These are phyloP conservation scores for Penicillium tannophilum DNA, from an alignment of 495 filamentous ascomycete genomes.

Conservation along the genomic window DNA sequence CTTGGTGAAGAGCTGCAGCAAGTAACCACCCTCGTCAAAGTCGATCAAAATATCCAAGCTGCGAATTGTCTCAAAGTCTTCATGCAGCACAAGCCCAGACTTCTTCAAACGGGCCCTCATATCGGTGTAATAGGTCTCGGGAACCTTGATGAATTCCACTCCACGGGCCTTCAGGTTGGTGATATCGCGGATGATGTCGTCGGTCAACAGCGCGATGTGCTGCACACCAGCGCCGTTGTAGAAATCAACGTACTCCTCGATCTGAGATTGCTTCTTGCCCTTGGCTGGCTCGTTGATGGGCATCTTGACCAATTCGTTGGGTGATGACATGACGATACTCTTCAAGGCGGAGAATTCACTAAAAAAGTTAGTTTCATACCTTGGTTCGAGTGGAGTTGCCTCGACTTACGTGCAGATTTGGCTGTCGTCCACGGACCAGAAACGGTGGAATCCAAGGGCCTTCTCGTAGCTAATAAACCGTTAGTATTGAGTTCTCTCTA, in stretches of 20 bases:
- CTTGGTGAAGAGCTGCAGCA: conserved; percentile 86
- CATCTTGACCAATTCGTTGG: conserved; percentile 88
- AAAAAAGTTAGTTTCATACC: conserved; percentile 1
- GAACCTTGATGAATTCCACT: conserved; percentile 87
- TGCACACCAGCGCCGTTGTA: conserved; percentile 86
- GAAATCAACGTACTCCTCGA: conserved; percentile 90
- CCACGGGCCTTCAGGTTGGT: conserved; percentile 73
- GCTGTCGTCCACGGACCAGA: conserved; percentile 91
- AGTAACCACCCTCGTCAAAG: conserved; percentile 86
- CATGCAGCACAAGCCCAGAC: conserved; percentile 57
- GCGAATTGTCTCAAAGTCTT: conserved; percentile 75
- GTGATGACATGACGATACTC: conserved; percentile 83
- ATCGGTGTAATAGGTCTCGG: conserved; percentile 77
- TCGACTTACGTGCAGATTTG: conserved; percentile 70
- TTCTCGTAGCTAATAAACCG: conserved; percentile 66
- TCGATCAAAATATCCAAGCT: conserved; percentile 82
- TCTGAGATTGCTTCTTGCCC: conserved; percentile 84
- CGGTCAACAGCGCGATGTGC: conserved; percentile 83
- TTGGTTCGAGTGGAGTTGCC: no score
- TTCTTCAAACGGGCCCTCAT: conserved; percentile 67
- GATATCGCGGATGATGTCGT: conserved; percentile 75
- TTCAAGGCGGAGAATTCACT: conserved; percentile 81
- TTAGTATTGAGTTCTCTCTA: conserved; percentile 20
- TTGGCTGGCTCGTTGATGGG: conserved; percentile 94
- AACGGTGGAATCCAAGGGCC: conserved; percentile 87